Percentiles rank a stretch among this genome's conserved stretches.
phyloP scores from a whole-genome alignment of 73 alveolate genomes.

The Tetrahymena malaccensis region DNA sequence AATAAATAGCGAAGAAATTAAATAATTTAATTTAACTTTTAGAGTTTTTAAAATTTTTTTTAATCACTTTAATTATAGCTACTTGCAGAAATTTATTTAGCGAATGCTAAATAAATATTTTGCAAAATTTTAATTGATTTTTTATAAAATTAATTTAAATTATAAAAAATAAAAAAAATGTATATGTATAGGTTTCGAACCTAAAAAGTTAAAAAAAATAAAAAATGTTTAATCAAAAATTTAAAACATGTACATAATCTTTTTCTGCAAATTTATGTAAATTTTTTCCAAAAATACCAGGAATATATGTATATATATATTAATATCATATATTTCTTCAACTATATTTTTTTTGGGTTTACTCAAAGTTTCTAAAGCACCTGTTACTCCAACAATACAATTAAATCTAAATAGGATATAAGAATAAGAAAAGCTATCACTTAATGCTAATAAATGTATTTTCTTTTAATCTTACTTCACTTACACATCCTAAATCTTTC shows the following conservation, averaged over 20 bases:
- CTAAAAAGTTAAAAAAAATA: too few relatives aligned
- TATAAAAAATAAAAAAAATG: too few relatives aligned
- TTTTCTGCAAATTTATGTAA: background rate
- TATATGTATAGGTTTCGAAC: too few relatives aligned
- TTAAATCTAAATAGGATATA: background rate
- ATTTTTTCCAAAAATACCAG: slow-evolving; percentile 17
- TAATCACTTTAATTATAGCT: too few relatives aligned
- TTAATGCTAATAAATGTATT: background rate
- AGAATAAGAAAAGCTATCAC: slow-evolving; percentile 22
- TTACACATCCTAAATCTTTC: background rate
- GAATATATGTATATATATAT: background rate
- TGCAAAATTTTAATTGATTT: too few relatives aligned
- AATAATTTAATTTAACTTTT: too few relatives aligned
- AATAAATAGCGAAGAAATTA: too few relatives aligned
- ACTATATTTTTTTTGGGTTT: background rate
- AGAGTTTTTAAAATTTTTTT: too few relatives aligned
- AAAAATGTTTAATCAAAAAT: too few relatives aligned
- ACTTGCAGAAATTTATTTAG: too few relatives aligned
- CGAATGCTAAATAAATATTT: too few relatives aligned
- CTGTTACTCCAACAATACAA: slow-evolving; percentile 15
- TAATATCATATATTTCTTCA: background rate
- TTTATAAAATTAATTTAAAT: too few relatives aligned
- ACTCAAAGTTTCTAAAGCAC: background rate
- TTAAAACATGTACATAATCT: background rate
- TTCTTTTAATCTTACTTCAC: background rate